Conservation (phyloP, 179 eudicot species). For the Beta corolliflora region DNA sequence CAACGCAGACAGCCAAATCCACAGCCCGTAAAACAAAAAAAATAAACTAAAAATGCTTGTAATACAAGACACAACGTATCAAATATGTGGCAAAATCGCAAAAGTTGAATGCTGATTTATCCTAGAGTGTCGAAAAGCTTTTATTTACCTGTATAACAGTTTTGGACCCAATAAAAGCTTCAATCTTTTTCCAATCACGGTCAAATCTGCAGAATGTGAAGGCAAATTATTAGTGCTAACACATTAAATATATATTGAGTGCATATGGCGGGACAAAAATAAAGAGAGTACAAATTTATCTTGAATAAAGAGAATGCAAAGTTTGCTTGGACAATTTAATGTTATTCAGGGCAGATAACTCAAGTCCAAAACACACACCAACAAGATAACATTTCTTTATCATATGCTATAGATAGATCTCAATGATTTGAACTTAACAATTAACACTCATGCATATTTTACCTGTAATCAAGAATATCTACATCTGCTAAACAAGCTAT, state of each 20-base stretch:
- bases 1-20: background rate
- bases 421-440: background rate
- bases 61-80: background rate
- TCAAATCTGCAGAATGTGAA: slow-evolving; percentile 63
- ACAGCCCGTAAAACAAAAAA: background rate
- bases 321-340: background rate
- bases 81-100: background rate
- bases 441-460: background rate
- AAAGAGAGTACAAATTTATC: background rate
- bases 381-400: background rate
- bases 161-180: slow-evolving; percentile 93
- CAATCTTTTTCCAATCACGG: slow-evolving; percentile 98
- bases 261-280: background rate
- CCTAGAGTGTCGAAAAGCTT: background rate
- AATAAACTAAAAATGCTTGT: background rate
- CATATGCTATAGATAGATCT: background rate
- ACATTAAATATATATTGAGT: slow-evolving; percentile 8
- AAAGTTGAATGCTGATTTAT: background rate
- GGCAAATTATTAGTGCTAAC: slow-evolving; percentile 9
- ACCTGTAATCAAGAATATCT: background rate
- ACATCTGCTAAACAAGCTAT: too few relatives aligned
- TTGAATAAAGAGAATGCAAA: background rate
- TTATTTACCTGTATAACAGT: slow-evolving; percentile 84
- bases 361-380: background rate
- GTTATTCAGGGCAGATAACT: background rate